phyloP scores from a whole-genome alignment of 345 rosid species.

The Excoecaria agallocha region DNA sequence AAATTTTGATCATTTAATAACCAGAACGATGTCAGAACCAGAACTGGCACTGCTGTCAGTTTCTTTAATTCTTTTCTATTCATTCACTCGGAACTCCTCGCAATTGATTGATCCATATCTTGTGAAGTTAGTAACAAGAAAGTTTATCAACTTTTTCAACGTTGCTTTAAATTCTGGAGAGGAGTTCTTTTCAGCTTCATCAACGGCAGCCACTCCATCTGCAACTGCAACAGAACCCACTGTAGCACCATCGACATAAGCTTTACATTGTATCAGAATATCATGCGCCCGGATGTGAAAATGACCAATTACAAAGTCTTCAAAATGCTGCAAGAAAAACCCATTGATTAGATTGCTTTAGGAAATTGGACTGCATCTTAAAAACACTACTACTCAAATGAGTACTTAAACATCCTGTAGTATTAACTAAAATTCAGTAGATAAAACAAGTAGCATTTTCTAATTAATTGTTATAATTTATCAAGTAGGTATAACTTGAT shows the following conservation, averaged over 20 bases:
- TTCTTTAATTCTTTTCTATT: background rate
- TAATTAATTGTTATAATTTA: background rate
- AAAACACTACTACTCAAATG: no score
- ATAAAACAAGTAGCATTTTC: background rate
- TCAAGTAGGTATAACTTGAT: background rate
- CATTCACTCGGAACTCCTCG: slow-evolving; percentile 30
- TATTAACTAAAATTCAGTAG: no score
- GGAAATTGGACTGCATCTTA: no score
- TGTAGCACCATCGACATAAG: slow-evolving; percentile 41
- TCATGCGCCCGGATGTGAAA: slow-evolving; percentile 34
- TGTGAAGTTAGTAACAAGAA: slow-evolving; percentile 30
- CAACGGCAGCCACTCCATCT: slow-evolving; percentile 29
- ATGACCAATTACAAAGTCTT: slow-evolving; percentile 42
- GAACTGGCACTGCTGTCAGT: background rate
- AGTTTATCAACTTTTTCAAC: slow-evolving; percentile 29
- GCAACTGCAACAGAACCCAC: slow-evolving; percentile 32
- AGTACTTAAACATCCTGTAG: no score
- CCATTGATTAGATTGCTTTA: background rate
- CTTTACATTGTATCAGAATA: slow-evolving; percentile 46
- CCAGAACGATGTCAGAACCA: background rate
- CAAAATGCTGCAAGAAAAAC: slow-evolving; percentile 46
- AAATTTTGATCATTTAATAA: slow-evolving; percentile 9
- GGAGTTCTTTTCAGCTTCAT: slow-evolving; percentile 15
- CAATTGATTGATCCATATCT: slow-evolving; percentile 36
- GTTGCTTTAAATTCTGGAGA: slow-evolving; percentile 24